A percentile compares a stretch with the other conserved stretches of the same genome.
Conservation (phyloP, 73 alveolate genomes). For the Paramecium tetraurelia region DNA sequence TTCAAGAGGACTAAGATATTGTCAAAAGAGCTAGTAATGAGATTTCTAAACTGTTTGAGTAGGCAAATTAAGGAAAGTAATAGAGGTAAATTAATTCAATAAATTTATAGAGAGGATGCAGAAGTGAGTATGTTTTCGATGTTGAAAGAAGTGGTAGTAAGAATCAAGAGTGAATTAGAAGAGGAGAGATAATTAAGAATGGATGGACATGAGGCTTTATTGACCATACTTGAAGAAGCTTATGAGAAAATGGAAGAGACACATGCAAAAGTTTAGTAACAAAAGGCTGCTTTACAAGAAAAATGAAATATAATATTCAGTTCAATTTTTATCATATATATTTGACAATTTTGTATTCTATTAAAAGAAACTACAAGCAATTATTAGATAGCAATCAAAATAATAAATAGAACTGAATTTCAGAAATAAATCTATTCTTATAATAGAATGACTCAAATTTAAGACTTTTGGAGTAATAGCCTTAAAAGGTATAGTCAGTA, state of each 20-base stretch:
- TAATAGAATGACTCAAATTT: background rate
- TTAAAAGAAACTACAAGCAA: background rate
- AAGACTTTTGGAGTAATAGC: too few species aligned
- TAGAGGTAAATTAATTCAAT: background rate
- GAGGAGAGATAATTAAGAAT: slow-evolving; percentile 11
- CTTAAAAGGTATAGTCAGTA: too few species aligned
- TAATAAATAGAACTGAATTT: background rate
- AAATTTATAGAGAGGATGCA: slow-evolving; percentile 1
- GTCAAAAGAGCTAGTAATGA: background rate
- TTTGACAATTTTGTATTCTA: background rate
- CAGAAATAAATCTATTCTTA: background rate
- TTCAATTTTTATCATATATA: background rate
- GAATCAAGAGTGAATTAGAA: slow-evolving; percentile 33
- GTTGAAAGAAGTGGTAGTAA: slow-evolving; percentile 35
- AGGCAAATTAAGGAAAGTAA: background rate
- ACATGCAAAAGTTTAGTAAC: slow-evolving; percentile 1
- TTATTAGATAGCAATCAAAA: background rate
- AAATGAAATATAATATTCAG: background rate
- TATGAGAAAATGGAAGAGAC: slow-evolving; percentile 33
- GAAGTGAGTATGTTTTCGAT: slow-evolving; percentile 20
- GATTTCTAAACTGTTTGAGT: background rate
- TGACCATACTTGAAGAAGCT: slow-evolving; percentile 19
- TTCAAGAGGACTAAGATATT: background rate
- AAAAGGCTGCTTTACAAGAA: background rate
- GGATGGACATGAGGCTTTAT: slow-evolving; percentile 46